Evolutionary conservation across 208 protist species (phyloP).

Genomic region (Crithidia fasciculata): DNA sequence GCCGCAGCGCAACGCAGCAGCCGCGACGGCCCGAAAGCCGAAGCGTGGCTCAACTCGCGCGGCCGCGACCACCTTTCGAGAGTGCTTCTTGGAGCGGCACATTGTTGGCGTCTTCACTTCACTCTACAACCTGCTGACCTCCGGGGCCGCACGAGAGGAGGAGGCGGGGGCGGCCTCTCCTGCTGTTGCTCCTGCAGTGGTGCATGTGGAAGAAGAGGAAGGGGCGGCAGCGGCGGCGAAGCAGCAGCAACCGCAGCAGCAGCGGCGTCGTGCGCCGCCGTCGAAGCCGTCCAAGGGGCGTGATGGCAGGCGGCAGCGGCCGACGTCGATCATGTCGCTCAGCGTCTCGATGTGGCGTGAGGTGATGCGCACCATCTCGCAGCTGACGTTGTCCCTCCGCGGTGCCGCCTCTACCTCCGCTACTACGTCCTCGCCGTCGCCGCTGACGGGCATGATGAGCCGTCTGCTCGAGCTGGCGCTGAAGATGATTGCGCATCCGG

Average conservation of each 20-base stretch:
- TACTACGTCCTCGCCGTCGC: neutral
- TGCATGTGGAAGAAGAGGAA: neutral
- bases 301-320: constrained; percentile 4
- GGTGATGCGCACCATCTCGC: constrained; percentile 80
- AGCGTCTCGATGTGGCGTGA: constrained; percentile 86
- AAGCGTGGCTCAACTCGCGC: neutral
- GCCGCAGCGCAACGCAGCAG: constrained; percentile 10
- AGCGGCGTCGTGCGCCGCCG: neutral
- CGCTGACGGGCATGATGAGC: constrained; percentile 52
- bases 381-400: constrained; percentile 41
- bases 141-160: constrained; percentile 37
- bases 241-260: neutral
- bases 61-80: constrained; percentile 50
- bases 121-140: constrained; percentile 75
- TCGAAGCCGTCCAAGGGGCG: constrained; percentile 11
- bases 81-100: constrained; percentile 62
- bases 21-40: neutral
- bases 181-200: neutral
- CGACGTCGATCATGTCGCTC: constrained; percentile 69
- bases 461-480: constrained; percentile 83
- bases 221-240: constrained; percentile 1
- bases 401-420: neutral
- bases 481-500: constrained; percentile 78
- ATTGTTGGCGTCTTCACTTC: constrained; percentile 64
- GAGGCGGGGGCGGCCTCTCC: neutral